Conservation (phyloP, 768 basidiomycete genomes). For the Boletus bicolor region DNA sequence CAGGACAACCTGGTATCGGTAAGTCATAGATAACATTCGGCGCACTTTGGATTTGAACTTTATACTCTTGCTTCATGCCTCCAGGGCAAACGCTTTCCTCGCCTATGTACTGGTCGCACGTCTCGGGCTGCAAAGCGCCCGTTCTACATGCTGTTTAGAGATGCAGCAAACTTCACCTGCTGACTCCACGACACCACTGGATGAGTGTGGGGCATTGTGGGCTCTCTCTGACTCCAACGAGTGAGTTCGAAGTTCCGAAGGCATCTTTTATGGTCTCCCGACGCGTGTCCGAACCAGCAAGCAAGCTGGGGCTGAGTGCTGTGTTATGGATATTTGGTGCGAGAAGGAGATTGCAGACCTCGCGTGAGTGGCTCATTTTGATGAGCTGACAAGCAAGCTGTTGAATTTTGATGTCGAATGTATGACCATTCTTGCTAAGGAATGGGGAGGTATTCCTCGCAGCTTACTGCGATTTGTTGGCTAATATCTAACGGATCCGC, state of each 20-base stretch:
- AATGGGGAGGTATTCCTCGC: neutral
- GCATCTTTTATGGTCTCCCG: neutral
- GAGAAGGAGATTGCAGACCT: neutral
- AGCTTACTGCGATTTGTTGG: neutral
- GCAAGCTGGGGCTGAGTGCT: neutral
- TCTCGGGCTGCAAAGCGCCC: neutral
- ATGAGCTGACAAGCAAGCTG: neutral
- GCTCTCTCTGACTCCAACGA: neutral
- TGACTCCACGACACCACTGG: neutral
- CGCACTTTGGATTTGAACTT: neutral
- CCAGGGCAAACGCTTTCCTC: neutral
- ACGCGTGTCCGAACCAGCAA: neutral
- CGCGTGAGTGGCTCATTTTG: neutral
- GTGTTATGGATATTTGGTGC: slow-evolving; percentile 2
- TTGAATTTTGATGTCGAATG: neutral
- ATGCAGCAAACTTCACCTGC: too few species aligned
- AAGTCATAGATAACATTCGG: neutral
- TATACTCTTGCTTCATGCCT: neutral
- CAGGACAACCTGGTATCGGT: slow-evolving; percentile 8
- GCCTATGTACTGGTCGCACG: neutral
- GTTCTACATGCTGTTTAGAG: neutral
- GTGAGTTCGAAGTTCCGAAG: neutral
- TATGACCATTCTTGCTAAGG: neutral
- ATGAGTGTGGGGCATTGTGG: neutral
- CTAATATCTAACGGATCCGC: neutral